Evolutionary conservation across 2,329 filamentous ascomycete species (phyloP).

Genomic region (Colletotrichum spinosum): DNA sequence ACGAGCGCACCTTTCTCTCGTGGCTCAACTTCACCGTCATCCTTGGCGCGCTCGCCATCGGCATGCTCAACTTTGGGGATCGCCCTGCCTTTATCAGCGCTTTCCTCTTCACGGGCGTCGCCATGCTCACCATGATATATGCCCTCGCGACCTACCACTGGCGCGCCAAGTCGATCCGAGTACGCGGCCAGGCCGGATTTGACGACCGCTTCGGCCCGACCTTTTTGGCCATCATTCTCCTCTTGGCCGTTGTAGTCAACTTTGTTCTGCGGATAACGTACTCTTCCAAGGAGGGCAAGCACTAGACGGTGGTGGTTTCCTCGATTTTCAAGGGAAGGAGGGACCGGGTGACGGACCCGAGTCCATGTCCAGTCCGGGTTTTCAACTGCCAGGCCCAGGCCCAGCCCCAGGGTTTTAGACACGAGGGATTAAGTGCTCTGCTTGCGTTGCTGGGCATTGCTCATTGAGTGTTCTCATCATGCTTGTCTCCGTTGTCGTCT

Average conservation of each 20-base stretch:
- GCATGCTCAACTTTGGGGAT: conserved; percentile 98
- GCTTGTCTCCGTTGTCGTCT: neutral
- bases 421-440: neutral
- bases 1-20: conserved; percentile 98
- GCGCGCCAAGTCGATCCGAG: conserved; percentile 91
- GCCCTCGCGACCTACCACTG: conserved; percentile 96
- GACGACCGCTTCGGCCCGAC: conserved; percentile 97
- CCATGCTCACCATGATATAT: conserved; percentile 95
- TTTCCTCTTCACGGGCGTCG: conserved; percentile 92
- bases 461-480: conserved; percentile 1
- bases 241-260: conserved; percentile 94
- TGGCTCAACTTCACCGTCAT: conserved; percentile 99
- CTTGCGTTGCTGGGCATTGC: neutral
- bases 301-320: conserved; percentile 31
- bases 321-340: neutral
- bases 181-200: conserved; percentile 93
- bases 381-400: too few species aligned
- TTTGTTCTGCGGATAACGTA: conserved; percentile 83
- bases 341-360: neutral
- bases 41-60: conserved; percentile 94
- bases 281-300: conserved; percentile 47
- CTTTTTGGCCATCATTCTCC: conserved; percentile 84
- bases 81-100: conserved; percentile 93
- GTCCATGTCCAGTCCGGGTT: neutral
- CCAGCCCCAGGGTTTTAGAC: too few species aligned